phyloP scores from a whole-genome alignment of 305 asterid species.

The Ajuga reptans region DNA sequence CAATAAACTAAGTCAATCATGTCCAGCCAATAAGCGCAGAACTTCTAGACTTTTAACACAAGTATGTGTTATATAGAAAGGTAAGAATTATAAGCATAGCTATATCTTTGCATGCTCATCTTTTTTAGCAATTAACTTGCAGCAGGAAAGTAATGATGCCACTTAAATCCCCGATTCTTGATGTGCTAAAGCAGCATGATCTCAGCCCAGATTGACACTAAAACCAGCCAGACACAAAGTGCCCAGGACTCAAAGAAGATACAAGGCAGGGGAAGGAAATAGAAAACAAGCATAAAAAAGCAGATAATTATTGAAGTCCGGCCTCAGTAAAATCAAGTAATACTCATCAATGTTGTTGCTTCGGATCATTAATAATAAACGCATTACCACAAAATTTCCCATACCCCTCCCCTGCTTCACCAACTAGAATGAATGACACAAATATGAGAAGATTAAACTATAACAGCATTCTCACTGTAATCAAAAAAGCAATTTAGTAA shows the following conservation, averaged over 20 bases:
- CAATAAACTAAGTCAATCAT: neutral
- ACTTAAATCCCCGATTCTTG: neutral
- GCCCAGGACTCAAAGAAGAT: neutral
- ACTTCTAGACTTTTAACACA: neutral
- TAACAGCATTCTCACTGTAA: neutral
- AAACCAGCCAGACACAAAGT: neutral
- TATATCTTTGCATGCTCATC: neutral
- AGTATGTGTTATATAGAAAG: neutral
- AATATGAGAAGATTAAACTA: neutral
- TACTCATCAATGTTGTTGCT: neutral
- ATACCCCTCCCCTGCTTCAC: neutral
- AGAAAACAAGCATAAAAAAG: neutral
- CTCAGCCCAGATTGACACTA: neutral
- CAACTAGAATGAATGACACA: neutral
- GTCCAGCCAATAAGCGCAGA: neutral
- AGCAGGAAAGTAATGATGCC: neutral
- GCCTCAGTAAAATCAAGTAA: neutral
- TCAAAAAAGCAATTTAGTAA: constrained; percentile 11
- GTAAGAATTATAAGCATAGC: neutral
- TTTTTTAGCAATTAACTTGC: neutral
- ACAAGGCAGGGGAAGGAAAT: neutral
- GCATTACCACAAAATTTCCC: neutral
- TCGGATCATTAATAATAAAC: neutral
- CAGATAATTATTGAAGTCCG: neutral
- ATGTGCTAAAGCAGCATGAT: neutral